A percentile compares a stretch with the other conserved stretches of the same genome.
phyloP scores from a whole-genome alignment of 1,139 yeast species.

The Taphrina pruni region DNA sequence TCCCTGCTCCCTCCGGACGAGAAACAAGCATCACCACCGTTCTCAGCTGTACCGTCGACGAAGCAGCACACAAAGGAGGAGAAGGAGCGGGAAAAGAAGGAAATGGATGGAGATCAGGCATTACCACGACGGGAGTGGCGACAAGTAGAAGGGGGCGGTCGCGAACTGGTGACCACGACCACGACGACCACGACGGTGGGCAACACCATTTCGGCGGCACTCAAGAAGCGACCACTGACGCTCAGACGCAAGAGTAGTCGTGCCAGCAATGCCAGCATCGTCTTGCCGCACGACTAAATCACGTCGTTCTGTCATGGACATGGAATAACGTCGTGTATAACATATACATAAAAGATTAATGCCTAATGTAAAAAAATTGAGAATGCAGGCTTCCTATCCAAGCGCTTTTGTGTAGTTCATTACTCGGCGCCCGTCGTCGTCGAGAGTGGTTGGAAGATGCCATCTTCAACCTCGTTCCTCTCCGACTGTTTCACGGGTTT shows the following conservation, averaged over 20 bases:
- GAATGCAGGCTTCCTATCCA: no score
- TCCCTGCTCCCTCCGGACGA: neutral
- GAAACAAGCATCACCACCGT: neutral
- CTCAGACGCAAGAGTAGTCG: constrained; percentile 28
- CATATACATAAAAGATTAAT: no score
- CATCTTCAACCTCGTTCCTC: constrained; percentile 1
- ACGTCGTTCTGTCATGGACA: no score
- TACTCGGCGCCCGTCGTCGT: neutral
- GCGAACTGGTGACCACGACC: constrained; percentile 17
- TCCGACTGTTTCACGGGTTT: neutral
- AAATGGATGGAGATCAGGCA: neutral
- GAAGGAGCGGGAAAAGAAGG: neutral
- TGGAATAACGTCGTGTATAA: no score
- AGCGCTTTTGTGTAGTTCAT: neutral
- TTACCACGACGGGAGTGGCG: constrained; percentile 31
- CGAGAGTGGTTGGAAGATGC: constrained; percentile 2
- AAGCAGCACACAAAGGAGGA: neutral
- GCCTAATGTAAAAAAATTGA: neutral
- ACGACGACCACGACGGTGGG: constrained; percentile 3
- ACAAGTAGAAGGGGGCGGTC: constrained; percentile 24
- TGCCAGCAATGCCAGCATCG: constrained; percentile 2
- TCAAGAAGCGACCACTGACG: constrained; percentile 31
- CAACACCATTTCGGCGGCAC: neutral
- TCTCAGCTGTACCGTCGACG: neutral
- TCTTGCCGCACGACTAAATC: no score